Base-by-base conservation (phyloP, 2,329 filamentous ascomycete genomes). In the Diaporthe helianthi region DNA sequence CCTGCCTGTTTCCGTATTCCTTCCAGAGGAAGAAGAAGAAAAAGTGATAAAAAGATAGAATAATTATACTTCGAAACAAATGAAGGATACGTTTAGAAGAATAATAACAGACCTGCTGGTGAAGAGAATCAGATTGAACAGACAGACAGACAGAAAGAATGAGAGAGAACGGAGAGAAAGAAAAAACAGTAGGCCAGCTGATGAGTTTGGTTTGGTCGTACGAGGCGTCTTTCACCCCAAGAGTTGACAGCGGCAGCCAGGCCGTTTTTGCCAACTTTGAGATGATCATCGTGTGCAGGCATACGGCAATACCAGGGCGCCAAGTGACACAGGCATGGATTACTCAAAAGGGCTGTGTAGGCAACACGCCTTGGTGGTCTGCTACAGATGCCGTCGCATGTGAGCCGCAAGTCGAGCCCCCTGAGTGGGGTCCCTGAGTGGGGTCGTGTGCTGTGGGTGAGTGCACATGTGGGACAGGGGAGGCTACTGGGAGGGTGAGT, bases 341-440 rank as follows among this genome's bases (percentile, higher is more conserved):
- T 31, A 10, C 46, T 67, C 33, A 15, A 63, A 68, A 49, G 24
- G 60, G 58, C 47, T 19, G 52, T 51, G 26, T 24, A 58, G 24
- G 22, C 41, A 31, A 46, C 52, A 53, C 65, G 67, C 67, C 51
- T 51, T 65, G 44, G 54, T 41, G 44, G 29, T 47, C 68, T 69
- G 68, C 60, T 65, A 69, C 67, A 52, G 52, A 54, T 10, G 67
- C 60, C 61, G 67, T 69, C 60, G 60, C 67, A 69, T n/a, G 26
- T 69, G 53, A 38, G 67, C 67, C 67, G 67, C 67, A 60, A 64
- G 60, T 69, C 52, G 67, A 58, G 55, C 49, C 60, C 67, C 67
- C 67, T 69, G 67, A 60, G 67, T 69, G 67, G 60, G 61, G n/a
- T n/a, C 67, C 67, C 67, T 69, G 67, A 60, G 67, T 69, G 67